Evolutionary conservation across 306 rosid species (phyloP).

Genomic region (Castanea sativa): DNA sequence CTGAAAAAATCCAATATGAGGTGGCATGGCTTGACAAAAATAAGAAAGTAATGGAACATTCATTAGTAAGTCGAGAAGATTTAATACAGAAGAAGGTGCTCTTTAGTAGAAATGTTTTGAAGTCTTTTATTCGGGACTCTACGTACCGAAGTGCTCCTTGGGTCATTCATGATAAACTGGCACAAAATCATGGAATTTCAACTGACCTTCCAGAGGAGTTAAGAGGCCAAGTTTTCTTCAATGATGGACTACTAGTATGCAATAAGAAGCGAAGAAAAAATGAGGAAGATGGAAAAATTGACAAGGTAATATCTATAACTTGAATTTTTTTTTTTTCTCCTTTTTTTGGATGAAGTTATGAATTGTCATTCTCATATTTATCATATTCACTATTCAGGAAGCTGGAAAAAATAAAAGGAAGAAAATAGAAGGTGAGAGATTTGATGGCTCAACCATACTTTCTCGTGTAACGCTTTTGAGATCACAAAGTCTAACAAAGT

Average conservation of each 20-base stretch:
- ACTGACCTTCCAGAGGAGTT: constrained; percentile 67
- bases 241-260: constrained; percentile 68
- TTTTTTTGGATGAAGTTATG: constrained; percentile 4
- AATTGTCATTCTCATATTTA: constrained; percentile 27
- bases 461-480: constrained; percentile 8
- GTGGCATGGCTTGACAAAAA: constrained; percentile 78
- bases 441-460: constrained; percentile 30
- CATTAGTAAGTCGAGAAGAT: constrained; percentile 43
- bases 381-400: constrained; percentile 49
- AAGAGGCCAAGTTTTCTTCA: constrained; percentile 51
- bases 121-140: constrained; percentile 91
- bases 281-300: constrained; percentile 35
- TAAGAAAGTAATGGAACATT: constrained; percentile 51
- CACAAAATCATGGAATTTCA: constrained; percentile 71
- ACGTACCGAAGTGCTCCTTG: constrained; percentile 89
- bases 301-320: constrained; percentile 22
- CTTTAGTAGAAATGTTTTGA: constrained; percentile 70
- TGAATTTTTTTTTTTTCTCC: constrained; percentile 2
- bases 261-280: constrained; percentile 58
- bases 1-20: constrained; percentile 47
- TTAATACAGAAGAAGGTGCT: constrained; percentile 73
- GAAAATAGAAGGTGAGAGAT: constrained; percentile 34
- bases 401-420: constrained; percentile 44
- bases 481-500: not conserved
- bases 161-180: constrained; percentile 80